Evolutionary conservation across 2,329 filamentous ascomycete genomes (phyloP), one percentile per base, ranked within the genome.

Genomic region (Leptosphaerulina australis): DNA sequence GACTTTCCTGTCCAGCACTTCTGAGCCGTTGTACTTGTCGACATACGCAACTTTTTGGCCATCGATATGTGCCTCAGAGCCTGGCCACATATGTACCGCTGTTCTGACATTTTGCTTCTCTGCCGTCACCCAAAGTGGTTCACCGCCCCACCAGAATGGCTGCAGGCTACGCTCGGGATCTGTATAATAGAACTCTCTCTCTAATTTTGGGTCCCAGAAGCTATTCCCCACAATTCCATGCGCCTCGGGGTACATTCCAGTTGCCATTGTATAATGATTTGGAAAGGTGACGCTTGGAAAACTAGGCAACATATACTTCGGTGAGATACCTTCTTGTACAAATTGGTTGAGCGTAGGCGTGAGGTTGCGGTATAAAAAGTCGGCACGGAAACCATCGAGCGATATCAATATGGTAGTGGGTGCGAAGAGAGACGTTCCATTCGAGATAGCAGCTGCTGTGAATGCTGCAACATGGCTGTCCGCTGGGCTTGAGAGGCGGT

Each of bases 1-100:
- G 11, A 92, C 89, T 72, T 99, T 99, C 26, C 81, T 83, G 0
- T 83, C 71, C 1, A 99, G 80, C 24, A 78, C 69, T 74, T 97
- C 92, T 0, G 87, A 82, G 7, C 84, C 86, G 60, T 96, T 93
- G 76, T 83, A 99, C 63, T 85, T 87, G 75, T 97, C 94, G 38
- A 97, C 72, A 64, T 90, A 90, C 8, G 84, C 86, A 2, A 92
- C 90, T 56, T 92, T 86, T 14, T 86, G 78, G n/a, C 81, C 79
- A 10, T 84, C 80, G 53, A 96, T 88, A 69, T 91, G 87, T 5
- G 92, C 92, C 75, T 99, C 94, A 33, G 90, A 95, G 2, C 94
- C 94, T 1, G 94, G 94, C 94, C 94, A 99, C 94, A 99, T 99
- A 71, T 99, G 94, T 20, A 99, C 85, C 0, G 91, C 94, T 22